These are phyloP conservation scores for Atkinsonella texensis DNA, from an alignment of 2,329 filamentous ascomycete species.

Conservation along the genomic window DNA sequence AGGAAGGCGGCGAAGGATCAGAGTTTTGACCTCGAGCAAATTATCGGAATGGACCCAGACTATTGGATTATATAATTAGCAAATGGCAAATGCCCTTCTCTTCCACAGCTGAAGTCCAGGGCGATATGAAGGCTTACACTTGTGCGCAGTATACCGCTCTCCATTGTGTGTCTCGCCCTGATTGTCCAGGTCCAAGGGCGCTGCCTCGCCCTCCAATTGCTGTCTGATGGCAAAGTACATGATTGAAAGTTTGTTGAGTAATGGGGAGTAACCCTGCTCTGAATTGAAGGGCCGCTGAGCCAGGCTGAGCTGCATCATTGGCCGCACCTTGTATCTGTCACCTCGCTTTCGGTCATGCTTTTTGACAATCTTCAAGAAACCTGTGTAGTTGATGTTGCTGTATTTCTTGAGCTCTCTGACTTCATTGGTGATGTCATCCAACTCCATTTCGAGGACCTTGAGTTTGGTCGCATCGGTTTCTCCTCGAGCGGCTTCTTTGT, in stretches of 20 bases:
- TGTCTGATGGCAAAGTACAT: conserved; percentile 95
- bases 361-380: conserved; percentile 96
- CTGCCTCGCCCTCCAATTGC: conserved; percentile 51
- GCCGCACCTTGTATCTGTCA: conserved; percentile 73
- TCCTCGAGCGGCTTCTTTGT: conserved; percentile 25
- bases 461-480: conserved; percentile 41
- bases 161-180: conserved; percentile 47
- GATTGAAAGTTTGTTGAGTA: conserved; percentile 81
- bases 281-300: conserved; percentile 89
- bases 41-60: conserved; percentile 97
- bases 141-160: conserved; percentile 73
- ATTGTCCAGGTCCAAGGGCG: conserved; percentile 34
- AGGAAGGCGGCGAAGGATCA: conserved; percentile 81
- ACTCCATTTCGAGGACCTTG: conserved; percentile 62
- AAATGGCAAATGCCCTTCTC: conserved; percentile 17
- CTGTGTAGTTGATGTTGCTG: conserved; percentile 92
- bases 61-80: conserved; percentile 17
- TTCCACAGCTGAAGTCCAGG: background rate
- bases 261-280: conserved; percentile 74
- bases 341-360: conserved; percentile 95
- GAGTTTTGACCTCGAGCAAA: conserved; percentile 90
- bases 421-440: conserved; percentile 81
- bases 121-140: conserved; percentile 46
- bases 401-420: conserved; percentile 91
- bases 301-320: conserved; percentile 81